Evolutionary conservation across 257 asterid species (phyloP), one percentile per base, ranked within the genome.

Genomic region (Lycium ferocissimum): DNA sequence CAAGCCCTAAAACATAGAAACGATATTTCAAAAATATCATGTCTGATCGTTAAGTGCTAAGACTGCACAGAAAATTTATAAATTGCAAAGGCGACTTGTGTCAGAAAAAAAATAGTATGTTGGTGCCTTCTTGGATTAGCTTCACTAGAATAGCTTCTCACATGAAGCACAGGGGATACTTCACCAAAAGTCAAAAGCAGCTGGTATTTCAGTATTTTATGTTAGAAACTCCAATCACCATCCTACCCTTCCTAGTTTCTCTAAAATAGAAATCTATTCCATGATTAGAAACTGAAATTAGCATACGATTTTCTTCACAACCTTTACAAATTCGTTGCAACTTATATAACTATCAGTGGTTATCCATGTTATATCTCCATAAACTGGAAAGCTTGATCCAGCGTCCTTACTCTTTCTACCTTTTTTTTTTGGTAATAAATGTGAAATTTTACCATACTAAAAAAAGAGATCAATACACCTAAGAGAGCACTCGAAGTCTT

Each of bases 1-100:
- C 98, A 95, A 43, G 90, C 84, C 93, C 98, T 95, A 80, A 38
- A 85, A 83, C 80, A 58, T 83, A 75, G 56, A 47, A n/a, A 56
- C 2, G 65, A 3, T 33, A 78, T 33, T 78, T 78, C 47, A 76
- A 26, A 53, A 26, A 2, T 2, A 78, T 4, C 9, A 33, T 26
- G 33, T 26, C 33, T 26, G 33, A 26, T 26, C 33, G 33, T 26
- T 26, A 26, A 26, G 33, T 26, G 33, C 33, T 26, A 26, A 26
- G 33, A 26, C 33, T 26, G 33, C 33, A 26, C 33, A 26, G 33
- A 26, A 26, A 26, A 26, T 26, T 26, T 26, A 26, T 26, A 26
- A 26, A 26, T 26, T 26, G 33, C 33, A 26, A 26, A 38, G 40
- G 8, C 79, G 17, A 5, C n/a, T 37, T 38, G 17, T 7, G 2